Evolutionary conservation across 352 stramenopile species (phyloP).

Genomic region (Poterioochromonas sp.): DNA sequence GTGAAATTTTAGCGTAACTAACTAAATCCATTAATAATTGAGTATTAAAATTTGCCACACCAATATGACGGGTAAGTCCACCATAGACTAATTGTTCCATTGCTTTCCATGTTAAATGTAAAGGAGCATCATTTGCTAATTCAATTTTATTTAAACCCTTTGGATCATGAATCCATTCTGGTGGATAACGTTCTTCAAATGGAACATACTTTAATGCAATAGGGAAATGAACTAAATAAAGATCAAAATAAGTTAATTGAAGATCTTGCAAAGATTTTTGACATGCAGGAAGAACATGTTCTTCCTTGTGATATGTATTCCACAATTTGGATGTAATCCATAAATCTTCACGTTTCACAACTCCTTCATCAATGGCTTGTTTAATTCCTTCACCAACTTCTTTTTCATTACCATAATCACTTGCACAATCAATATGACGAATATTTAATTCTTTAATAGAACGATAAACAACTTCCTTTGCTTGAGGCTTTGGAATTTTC

Average conservation of each 20-base stretch:
- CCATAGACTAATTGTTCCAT: constrained; percentile 63
- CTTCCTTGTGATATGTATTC: constrained; percentile 51
- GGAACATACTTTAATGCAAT: constrained; percentile 39
- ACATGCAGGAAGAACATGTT: constrained; percentile 56
- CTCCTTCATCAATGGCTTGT: constrained; percentile 46
- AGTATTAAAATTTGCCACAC: constrained; percentile 62
- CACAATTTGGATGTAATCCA: constrained; percentile 71
- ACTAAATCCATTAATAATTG: constrained; percentile 56
- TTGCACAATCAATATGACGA: constrained; percentile 56
- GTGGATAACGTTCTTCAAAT: constrained; percentile 1
- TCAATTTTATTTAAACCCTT: neutral
- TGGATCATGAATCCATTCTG: constrained; percentile 38
- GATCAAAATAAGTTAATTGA: constrained; percentile 62
- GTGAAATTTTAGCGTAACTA: constrained; percentile 47
- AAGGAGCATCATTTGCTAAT: constrained; percentile 13
- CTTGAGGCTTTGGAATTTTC: neutral
- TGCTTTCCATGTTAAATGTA: constrained; percentile 51
- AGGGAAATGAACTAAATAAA: constrained; percentile 69
- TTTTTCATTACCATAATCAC: constrained; percentile 58
- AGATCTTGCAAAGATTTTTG: constrained; percentile 58
- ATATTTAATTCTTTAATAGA: constrained; percentile 43
- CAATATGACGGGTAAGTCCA: constrained; percentile 55
- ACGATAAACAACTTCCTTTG: neutral
- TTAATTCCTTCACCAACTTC: constrained; percentile 52
- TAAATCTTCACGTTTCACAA: constrained; percentile 59